Base-by-base conservation (phyloP, 805 yeast species). In the Blastobotrys terrestris region DNA sequence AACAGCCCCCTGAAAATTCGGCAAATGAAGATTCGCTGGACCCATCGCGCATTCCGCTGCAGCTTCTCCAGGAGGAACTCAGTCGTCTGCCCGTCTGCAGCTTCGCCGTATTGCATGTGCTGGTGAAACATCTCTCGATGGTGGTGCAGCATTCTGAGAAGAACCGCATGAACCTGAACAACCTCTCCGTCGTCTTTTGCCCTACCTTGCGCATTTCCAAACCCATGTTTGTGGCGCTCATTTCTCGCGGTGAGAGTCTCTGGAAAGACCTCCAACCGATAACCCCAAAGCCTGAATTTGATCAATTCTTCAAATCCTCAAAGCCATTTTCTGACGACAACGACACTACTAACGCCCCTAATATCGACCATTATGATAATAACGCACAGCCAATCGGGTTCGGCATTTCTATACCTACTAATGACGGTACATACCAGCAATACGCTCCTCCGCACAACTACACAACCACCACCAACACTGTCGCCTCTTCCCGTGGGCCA, bases 91-190 rank as follows among this genome's bases (percentile, higher is more conserved):
- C 63, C 16, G 39, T 53, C 8, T 19, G 46, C 31, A 48, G 63
- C 44, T 65, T 58, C 44, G 62, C 64, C 11, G 35, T 63, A 31
- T 46, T 66, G 14, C 61, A 59, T n/a, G 53, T 52, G 20, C 55
- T 67, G 35, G 54, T 63, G 44, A 50, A 58, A 18, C 70, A 67
- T 51, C 55, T 67, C 26, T 11, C 55, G 21, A 41, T 26, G 16
- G 65, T 67, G 5, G 58, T 60, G 20, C 49, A 39, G 3, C 22
- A 55, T 13, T 26, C 53, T 19, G 43, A 52, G 31, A 40, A 16
- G 15, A 67, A 67, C 54, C 53, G 60, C 13, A 67, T 67, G 70
- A 45, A 68, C 14, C 49, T 60, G 8, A 53, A 58, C 14, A 67
- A 64, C 49, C 50, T 67, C 48, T 60, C 67, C 13, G 53, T 65